Base-by-base conservation (phyloP, 345 rosid species). In the Firmiana major region DNA sequence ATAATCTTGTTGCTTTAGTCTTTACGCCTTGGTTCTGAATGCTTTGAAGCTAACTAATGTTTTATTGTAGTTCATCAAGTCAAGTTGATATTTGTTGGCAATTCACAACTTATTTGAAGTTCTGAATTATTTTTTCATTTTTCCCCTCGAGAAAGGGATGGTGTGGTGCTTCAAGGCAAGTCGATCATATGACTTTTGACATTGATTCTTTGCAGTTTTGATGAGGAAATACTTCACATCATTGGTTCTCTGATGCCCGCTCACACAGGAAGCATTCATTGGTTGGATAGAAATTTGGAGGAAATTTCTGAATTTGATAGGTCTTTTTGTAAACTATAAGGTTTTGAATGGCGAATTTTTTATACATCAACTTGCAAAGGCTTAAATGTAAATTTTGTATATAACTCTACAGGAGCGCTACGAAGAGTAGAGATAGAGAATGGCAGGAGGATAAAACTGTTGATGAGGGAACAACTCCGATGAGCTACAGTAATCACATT, bases 171-270 rank as follows among this genome's bases (percentile, higher is more conserved):
- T 28, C 36, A 40, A 6, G 26, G 28, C 51, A n/a, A 21, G 7
- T 8, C 5, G 9, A 49, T 16, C 58, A 71, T 1, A 7, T 69
- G 58, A 71, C 19, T 26, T 77, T 73, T 80, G 67, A 62, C 31
- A 28, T 57, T 63, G 55, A 53, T 81, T 64, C 26, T 70, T 75
- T 84, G 88, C 88, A 92, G 94, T 84, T 83, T 90, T 71, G 90
- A 92, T 80, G 88, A 89, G 80, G 97, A 94, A 82, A 86, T 85
- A 26, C 77, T 90, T 79, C 94, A 88, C 84, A 90, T 91, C 74
- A 81, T 81, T 59, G 94, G 98, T 46, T 91, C 98, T 7, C 75
- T 92, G 69, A 75, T 83, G 63, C 84, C 87, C 21, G 84, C 75
- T 46, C 80, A 83, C 78, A 94, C 94, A 26, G 94, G 97, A 83